phyloP scores from a whole-genome alignment of 106 monocot species.

The Hemerocallis citrina region DNA sequence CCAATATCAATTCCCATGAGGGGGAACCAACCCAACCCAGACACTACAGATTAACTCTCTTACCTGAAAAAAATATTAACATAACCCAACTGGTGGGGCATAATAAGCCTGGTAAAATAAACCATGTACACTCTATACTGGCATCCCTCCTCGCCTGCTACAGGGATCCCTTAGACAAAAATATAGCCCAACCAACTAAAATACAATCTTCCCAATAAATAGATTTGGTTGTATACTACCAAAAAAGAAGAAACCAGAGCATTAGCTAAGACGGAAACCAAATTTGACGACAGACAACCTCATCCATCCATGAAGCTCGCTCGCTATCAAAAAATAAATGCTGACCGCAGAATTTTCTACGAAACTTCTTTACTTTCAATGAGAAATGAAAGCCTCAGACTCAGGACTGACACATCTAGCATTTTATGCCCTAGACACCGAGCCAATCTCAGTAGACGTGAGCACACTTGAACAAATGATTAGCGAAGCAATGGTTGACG shows the following conservation, averaged over 20 bases:
- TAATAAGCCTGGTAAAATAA: not conserved
- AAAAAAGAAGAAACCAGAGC: not conserved
- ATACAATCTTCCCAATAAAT: no score
- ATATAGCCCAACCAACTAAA: not conserved
- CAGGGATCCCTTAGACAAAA: not conserved
- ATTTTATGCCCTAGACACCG: no score
- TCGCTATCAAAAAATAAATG: not conserved
- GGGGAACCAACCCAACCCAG: not conserved
- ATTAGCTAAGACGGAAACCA: not conserved
- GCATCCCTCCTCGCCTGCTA: not conserved
- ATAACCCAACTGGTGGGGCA: not conserved
- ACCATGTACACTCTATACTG: constrained; percentile 10
- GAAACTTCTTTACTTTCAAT: not conserved
- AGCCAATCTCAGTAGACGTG: no score
- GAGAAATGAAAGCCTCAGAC: not conserved
- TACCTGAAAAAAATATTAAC: constrained; percentile 2
- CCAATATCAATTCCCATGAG: constrained; percentile 1
- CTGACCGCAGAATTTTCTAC: not conserved
- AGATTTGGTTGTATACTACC: not conserved
- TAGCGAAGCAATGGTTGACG: constrained; percentile 1
- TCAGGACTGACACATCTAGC: not conserved
- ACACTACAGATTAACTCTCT: not conserved
- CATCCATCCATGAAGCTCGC: not conserved
- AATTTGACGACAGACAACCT: not conserved
- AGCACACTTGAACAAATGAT: no score